Evolutionary conservation across 148 eudicot species (phyloP).

Genomic region (Rhododendron ferrugineum): DNA sequence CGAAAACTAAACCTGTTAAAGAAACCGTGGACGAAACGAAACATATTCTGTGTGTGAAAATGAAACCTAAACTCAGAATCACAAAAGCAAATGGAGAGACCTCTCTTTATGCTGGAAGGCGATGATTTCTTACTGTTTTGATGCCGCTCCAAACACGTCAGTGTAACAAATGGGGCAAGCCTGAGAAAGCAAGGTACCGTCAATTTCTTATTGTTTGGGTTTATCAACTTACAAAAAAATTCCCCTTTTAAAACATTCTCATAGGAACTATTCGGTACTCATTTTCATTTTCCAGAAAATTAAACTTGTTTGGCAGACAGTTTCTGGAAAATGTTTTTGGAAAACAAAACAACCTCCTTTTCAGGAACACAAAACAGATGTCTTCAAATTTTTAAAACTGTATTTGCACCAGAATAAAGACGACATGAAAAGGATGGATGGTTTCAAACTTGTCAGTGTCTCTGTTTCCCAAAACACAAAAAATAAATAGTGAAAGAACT

Average conservation of each 20-base stretch:
- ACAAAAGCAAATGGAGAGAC: conserved; percentile 1
- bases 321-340: neutral
- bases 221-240: neutral
- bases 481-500: neutral
- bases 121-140: conserved; percentile 27
- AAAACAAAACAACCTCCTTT: neutral
- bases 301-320: neutral
- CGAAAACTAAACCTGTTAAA: neutral
- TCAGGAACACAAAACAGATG: neutral
- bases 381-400: neutral
- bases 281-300: neutral
- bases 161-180: conserved; percentile 92
- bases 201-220: neutral
- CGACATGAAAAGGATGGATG: neutral
- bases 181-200: conserved; percentile 26
- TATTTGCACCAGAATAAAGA: neutral
- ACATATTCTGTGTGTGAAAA: conserved; percentile 13
- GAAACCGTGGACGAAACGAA: conserved; percentile 2
- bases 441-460: neutral
- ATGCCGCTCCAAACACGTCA: conserved; percentile 42
- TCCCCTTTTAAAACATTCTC: neutral
- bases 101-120: conserved; percentile 3
- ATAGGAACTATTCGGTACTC: neutral
- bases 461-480: neutral
- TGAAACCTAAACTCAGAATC: conserved; percentile 7